Conservation (phyloP, 352 stramenopile genomes). For the Plasmopara viticola region DNA sequence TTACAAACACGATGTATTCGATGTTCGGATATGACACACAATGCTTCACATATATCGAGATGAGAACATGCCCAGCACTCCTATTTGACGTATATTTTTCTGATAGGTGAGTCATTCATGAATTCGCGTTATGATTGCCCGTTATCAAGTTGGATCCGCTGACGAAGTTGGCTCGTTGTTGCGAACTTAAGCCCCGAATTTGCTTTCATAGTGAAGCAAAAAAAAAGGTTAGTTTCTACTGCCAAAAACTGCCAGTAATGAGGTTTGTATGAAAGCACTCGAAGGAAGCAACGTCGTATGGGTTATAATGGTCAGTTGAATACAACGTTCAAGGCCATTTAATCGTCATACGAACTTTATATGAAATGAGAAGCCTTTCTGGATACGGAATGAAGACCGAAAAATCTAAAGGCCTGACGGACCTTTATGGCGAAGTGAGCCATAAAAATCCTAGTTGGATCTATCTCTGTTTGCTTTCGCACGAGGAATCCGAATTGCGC, state of each 20-base stretch:
- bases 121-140: too few species aligned
- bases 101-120: slow-evolving; percentile 4
- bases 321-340: slow-evolving; percentile 11
- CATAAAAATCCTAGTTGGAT: too few species aligned
- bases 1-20: neutral
- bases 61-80: slow-evolving; percentile 1
- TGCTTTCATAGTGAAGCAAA: slow-evolving; percentile 10
- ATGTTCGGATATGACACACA: neutral
- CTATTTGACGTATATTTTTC: slow-evolving; percentile 10
- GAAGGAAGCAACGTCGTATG: slow-evolving; percentile 1
- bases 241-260: slow-evolving; percentile 5
- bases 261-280: slow-evolving; percentile 9
- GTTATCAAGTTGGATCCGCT: slow-evolving; percentile 5
- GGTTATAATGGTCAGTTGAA: neutral
- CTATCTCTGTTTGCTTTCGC: too few species aligned
- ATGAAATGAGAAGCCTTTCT: too few species aligned
- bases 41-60: neutral
- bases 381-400: too few species aligned
- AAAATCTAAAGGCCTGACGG: too few species aligned
- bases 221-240: slow-evolving; percentile 7
- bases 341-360: too few species aligned
- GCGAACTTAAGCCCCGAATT: slow-evolving; percentile 3
- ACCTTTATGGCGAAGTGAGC: too few species aligned
- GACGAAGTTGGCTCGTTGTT: slow-evolving; percentile 8
- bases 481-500: too few species aligned